A percentile compares a stretch with the other conserved stretches of the same genome.
These are phyloP conservation scores for Saccharomycopsis guyanensis DNA, from an alignment of 805 yeast genomes.

Conservation along the genomic window DNA sequence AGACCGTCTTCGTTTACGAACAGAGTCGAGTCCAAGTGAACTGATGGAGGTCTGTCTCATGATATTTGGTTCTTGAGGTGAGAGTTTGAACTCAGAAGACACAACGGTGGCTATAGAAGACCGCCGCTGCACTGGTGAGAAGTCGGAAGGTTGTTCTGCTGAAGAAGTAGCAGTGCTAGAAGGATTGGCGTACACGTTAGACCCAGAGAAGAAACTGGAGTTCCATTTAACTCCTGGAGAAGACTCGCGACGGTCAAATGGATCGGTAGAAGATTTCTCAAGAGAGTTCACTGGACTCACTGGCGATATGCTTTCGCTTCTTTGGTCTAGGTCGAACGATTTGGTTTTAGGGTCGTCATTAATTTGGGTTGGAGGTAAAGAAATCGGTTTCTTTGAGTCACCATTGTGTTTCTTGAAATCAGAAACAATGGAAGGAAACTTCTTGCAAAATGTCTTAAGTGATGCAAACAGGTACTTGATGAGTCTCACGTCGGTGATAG, in stretches of 20 bases:
- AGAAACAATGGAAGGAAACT: slow-evolving; percentile 51
- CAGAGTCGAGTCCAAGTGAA: not conserved
- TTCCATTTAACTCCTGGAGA: slow-evolving; percentile 15
- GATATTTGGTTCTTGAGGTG: not conserved
- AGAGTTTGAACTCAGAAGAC: not conserved
- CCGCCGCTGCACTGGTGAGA: slow-evolving; percentile 4
- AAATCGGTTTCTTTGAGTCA: too few species aligned
- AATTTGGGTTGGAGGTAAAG: too few species aligned
- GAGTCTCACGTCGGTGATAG: slow-evolving; percentile 52
- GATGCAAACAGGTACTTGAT: slow-evolving; percentile 51
- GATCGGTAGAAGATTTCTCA: slow-evolving; percentile 2
- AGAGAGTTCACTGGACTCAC: too few species aligned
- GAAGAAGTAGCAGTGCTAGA: not conserved
- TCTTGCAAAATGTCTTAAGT: slow-evolving; percentile 43
- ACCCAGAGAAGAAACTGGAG: slow-evolving; percentile 6
- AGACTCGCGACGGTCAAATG: not conserved
- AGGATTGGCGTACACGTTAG: not conserved
- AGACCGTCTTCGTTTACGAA: slow-evolving; percentile 23
- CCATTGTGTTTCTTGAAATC: slow-evolving; percentile 54
- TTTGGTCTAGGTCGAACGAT: too few species aligned
- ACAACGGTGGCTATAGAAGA: slow-evolving; percentile 12
- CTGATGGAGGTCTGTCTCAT: not conserved
- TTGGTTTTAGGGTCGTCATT: too few species aligned
- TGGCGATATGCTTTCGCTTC: too few species aligned
- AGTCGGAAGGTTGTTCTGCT: not conserved